A percentile compares a stretch with the other conserved stretches of the same genome.
Evolutionary conservation across 176 grass and related monocot genomes (phyloP).

Genomic region (Aegilops umbellulata): DNA sequence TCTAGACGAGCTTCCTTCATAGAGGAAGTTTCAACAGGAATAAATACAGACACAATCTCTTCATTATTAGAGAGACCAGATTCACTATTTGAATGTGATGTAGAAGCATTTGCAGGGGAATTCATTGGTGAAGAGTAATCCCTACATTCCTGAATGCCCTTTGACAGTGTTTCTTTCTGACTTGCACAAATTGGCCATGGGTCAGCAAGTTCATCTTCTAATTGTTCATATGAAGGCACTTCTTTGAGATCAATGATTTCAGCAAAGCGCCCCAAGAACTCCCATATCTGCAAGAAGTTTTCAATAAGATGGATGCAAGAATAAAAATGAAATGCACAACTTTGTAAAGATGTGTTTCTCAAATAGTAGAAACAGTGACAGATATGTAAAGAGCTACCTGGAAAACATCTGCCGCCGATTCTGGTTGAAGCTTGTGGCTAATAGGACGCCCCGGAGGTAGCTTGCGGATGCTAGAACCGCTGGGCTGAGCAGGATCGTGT

Average conservation of each 20-base stretch:
- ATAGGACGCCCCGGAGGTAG: slow-evolving; percentile 66
- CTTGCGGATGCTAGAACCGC: slow-evolving; percentile 29
- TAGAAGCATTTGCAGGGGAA: slow-evolving; percentile 46
- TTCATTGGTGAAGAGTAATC: slow-evolving; percentile 43
- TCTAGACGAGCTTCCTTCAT: slow-evolving; percentile 59
- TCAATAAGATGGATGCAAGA: slow-evolving; percentile 19
- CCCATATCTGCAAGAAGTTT: slow-evolving; percentile 71
- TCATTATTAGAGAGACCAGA: slow-evolving; percentile 46
- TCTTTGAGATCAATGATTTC: slow-evolving; percentile 74
- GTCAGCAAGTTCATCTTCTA: slow-evolving; percentile 95
- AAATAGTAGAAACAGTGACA: slow-evolving; percentile 18
- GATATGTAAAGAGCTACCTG: slow-evolving; percentile 61
- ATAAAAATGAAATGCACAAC: slow-evolving; percentile 39
- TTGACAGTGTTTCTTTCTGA: slow-evolving; percentile 37
- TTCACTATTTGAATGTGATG: slow-evolving; percentile 52
- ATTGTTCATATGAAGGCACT: slow-evolving; percentile 78
- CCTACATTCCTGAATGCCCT: slow-evolving; percentile 34
- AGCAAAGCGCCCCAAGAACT: slow-evolving; percentile 74
- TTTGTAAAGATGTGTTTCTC: slow-evolving; percentile 21
- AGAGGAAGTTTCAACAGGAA: slow-evolving; percentile 75
- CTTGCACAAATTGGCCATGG: slow-evolving; percentile 72
- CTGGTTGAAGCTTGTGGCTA: slow-evolving; percentile 71
- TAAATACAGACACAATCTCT: slow-evolving; percentile 45
- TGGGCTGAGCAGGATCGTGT: slow-evolving; percentile 43
- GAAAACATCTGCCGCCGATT: slow-evolving; percentile 78